Base-by-base conservation (phyloP, 2,329 filamentous ascomycete species). In the Didymella lethalis region DNA sequence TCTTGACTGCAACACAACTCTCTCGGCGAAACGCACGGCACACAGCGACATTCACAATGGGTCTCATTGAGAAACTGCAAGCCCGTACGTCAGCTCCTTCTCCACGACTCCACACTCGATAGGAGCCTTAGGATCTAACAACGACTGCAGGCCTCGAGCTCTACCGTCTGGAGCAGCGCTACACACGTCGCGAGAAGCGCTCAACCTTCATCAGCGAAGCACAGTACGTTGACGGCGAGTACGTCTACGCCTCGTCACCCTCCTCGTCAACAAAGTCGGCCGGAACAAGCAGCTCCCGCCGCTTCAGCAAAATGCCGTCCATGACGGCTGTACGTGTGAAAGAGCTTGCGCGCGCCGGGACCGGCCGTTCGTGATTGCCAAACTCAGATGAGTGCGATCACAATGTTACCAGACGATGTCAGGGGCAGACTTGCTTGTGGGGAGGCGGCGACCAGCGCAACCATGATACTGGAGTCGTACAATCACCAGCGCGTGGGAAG, bases 211-310 rank as follows among this genome's bases (percentile, higher is more conserved):
- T 90, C 74, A 93, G 91, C 74, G 93, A 92, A 72, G 94, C 93
- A 29, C 86, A 91, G 76, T 98, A 98, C 79, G 90, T 97, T 65
- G 92, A 98, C 76, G 95, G 93, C 79, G 94, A 97, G 82, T 97
- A 97, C 81, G 84, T 97, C 77, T 96, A 93, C 84, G 77, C 76
- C 49, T 72, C 73, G 18, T 73, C 72, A 23, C 75, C 75, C 20
- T 71, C 71, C 14, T 71, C 72, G 11, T 68, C 72, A 41, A 74
- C 68, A 7, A 71, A 69, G 18, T 70, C 26, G 64, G 64, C 34
- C 41, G 46, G 23, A 4, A 68, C 67, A 48, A 67, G 60, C 51
- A 70, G 50, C 63, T 70, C 64, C 57, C 65, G 71, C 31, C 74
- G 75, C 32, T 68, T 75, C 61, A 76, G 73, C 68, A 76, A 75